Evolutionary conservation across 352 stramenopile species (phyloP).

Genomic region (Stramenopiles sp.): DNA sequence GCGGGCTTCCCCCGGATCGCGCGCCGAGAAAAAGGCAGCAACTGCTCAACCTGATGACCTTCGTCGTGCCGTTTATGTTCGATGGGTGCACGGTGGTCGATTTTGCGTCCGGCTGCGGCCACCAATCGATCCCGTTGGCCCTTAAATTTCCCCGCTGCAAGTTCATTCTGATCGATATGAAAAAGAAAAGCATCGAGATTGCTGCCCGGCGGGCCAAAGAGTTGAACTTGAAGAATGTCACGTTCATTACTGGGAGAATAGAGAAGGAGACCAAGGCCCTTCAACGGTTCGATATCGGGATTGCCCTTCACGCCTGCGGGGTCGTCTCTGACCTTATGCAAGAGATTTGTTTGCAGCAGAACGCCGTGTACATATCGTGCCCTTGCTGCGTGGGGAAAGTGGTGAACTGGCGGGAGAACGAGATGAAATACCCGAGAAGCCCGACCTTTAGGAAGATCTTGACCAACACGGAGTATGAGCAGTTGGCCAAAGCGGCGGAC

Average conservation of each 20-base stretch:
- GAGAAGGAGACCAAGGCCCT: neutral
- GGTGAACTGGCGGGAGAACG: neutral
- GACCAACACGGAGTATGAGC: neutral
- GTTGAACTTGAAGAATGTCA: neutral
- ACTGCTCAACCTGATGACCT: neutral
- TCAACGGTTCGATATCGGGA: neutral
- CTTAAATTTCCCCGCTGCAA: conserved; percentile 9
- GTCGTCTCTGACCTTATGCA: neutral
- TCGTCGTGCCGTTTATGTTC: neutral
- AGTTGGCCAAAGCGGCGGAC: neutral
- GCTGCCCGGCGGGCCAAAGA: neutral
- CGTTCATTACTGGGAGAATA: neutral
- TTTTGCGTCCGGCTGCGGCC: conserved; percentile 5
- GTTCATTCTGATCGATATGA: conserved; percentile 12
- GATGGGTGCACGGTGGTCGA: conserved; percentile 4
- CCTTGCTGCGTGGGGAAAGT: conserved; percentile 7
- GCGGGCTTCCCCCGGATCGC: neutral
- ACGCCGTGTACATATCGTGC: neutral
- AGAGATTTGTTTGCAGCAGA: neutral
- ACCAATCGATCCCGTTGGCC: conserved; percentile 5
- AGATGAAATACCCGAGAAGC: neutral
- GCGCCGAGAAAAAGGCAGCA: neutral
- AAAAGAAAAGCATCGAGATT: neutral
- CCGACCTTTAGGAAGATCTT: neutral
- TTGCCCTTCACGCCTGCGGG: neutral